Evolutionary conservation across 1,284 basidiomycete genomes (phyloP), one percentile per base, ranked within the genome.

Genomic region (Austroboletus rostrupii): DNA sequence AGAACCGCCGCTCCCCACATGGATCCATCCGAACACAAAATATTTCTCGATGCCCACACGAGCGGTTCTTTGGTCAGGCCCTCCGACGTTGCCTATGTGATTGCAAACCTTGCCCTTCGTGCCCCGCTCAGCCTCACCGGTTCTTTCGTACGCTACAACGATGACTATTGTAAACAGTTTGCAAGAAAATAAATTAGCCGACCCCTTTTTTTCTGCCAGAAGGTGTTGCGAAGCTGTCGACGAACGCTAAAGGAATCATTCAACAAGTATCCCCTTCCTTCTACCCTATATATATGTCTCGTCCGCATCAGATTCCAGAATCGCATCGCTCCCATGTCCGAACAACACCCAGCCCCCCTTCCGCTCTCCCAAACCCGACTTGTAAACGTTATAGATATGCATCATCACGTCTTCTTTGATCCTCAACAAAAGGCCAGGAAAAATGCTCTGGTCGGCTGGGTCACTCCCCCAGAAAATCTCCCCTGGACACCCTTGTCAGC

Each of bases 111-210:
- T 29, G 74, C 83, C 3, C 58, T 90, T 31, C 64, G 65, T 26
- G 86, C 85, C 5, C 72, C 80, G 8, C 72, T 76, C 55, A 62
- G 68, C 4, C 62, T 90, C 45, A 87, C 79, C 45, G 92, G 92
- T 16, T 71, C 80, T 54, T 95, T 92, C 64, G 71, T 93, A 43
- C 81, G 72, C 58, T 89, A 87, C 84, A 76, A 87, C 57, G 73
- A 76, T 12, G 79, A 80, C 28, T 77, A 79, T 53, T 86, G 84
- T 65, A 73, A 70, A 61, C 70, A 74, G 16, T 86, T 79, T 64
- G 71, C 72, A 59, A 70, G 62, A 54, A 57, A 60, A 54, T 69
- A 40, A 64, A 51, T 51, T 44, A 41, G 37, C 35, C 19, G 19
- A 10, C 47, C 39, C 32, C 26, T 46, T 45, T 50, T 55, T 44